Evolutionary conservation across 2,329 filamentous ascomycete species (phyloP).

Genomic region (Verticillium albo-atrum): DNA sequence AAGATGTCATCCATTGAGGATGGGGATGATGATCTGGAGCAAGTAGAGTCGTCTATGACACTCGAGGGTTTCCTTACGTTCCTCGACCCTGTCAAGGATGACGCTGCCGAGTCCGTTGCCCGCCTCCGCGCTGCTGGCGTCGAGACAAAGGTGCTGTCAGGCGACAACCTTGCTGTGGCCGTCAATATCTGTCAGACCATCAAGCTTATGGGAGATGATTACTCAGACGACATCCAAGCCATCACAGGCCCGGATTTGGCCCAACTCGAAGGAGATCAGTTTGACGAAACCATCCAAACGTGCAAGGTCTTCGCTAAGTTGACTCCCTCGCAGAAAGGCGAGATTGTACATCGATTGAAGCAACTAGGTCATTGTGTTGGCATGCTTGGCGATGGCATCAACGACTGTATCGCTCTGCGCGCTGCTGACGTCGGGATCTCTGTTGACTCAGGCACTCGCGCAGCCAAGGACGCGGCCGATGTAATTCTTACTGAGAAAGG

Average conservation of each 20-base stretch:
- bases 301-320: conserved; percentile 24
- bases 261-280: conserved; percentile 12
- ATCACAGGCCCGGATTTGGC: conserved; percentile 18
- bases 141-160: conserved; percentile 21
- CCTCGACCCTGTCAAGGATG: conserved; percentile 22
- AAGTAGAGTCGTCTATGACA: conserved; percentile 18
- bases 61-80: conserved; percentile 21
- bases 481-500: conserved; percentile 23
- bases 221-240: conserved; percentile 14
- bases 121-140: conserved; percentile 17
- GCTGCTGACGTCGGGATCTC: conserved; percentile 22
- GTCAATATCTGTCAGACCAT: conserved; percentile 21
- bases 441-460: conserved; percentile 21
- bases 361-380: conserved; percentile 19
- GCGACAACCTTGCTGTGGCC: conserved; percentile 20
- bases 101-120: conserved; percentile 18
- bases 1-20: neutral
- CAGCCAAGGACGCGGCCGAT: conserved; percentile 23
- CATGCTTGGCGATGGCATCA: conserved; percentile 25
- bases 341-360: conserved; percentile 17
- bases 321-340: conserved; percentile 19
- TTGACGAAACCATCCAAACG: conserved; percentile 14
- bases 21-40: conserved; percentile 16
- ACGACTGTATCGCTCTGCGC: conserved; percentile 22
- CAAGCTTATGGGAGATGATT: conserved; percentile 11